Base-by-base conservation (phyloP, 139 green algal genomes). In the Volvox africanus region DNA sequence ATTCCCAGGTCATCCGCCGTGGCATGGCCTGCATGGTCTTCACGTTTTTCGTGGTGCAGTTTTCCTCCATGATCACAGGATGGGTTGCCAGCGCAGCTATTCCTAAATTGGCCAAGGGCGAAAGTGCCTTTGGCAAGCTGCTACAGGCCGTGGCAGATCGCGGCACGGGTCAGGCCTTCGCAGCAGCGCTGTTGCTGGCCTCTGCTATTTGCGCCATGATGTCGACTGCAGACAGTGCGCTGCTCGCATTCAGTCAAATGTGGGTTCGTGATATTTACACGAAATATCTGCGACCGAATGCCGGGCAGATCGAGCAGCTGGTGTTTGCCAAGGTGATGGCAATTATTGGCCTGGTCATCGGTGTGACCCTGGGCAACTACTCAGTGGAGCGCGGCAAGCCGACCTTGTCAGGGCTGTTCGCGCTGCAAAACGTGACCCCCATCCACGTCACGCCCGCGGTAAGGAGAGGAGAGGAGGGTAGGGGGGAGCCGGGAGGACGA, bases 181-280 rank as follows among this genome's bases (percentile, higher is more conserved):
- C 90, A 6, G 65, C 90, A 0, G 93, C 93, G 3, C 86, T 95
- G 88, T 84, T 95, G 78, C 93, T 95, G 22, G 88, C 93, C 26
- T 83, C 84, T 65, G 93, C 88, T 37, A 80, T 94, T 9, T 95
- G 93, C 87, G 93, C 93, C 87, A 95, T 95, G 93, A 95, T 95
- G 93, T 91, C 73, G 55, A 95, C 93, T 30, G 93, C 91, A 36
- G 93, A 95, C 82, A 92, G 82, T 18, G 87, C 93, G 19, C 93
- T 95, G 69, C 91, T 95, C 21, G 91, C 93, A 1, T 94, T 92
- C 83, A 88, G 71, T 78, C 69, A 62, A 28, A 95, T 95, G 93
- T 95, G 89, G 82, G 84, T 92, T 13, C 87, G 83, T 33, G 93
- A 95, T 79, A 37, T 95, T 16, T 92, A 93, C 87, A 92, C 90